Evolutionary conservation across 2,329 filamentous ascomycete genomes (phyloP), one percentile per base, ranked within the genome.

Genomic region (Simplicillium sp.): DNA sequence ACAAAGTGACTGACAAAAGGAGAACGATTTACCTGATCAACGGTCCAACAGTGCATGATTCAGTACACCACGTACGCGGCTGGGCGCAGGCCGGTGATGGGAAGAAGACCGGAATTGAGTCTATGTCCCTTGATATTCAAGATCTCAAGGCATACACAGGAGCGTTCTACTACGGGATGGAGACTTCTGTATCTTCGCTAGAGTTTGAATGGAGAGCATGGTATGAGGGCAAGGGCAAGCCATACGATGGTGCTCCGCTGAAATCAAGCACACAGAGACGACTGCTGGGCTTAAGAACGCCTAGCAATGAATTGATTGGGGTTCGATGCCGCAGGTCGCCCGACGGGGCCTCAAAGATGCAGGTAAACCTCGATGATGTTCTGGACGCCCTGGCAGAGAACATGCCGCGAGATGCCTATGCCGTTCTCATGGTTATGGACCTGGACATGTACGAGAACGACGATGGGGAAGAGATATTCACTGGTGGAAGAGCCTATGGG

Each of bases 401-500:
- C 13, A 56, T 83, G 0, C 78, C 77, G 0, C 38, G 49, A 0
- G 72, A 83, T 48, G 79, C 78, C 0, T 78, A 79, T 44, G 66
- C 78, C 0, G 52, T 82, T 1, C 50, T 80, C 0, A 53, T 84
- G 29, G 51, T 83, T 0, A 59, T 73, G 0, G 60, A 77, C 29
- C 71, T 81, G n/a, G 80, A 84, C 50, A 57, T 83, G 12, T 83
- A 78, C 50, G 78, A 84, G 48, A 15, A 11, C 12, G 69, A 70
- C 38, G 75, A 80, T 0, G 20, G 20, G 6, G 73, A 82, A 0
- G 81, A 84, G 44, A 71, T 77, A 15, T 86, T 84, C 50, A 77
- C 73, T 40, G 82, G 79, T 45, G 81, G 80, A 0, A 60, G 79
- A 20, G 79, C 81, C 1, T 86, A 80, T 52, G 81, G 81, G 0